Base-by-base conservation (phyloP, 495 filamentous ascomycete genomes). In the Talaromyces proteolyticus region DNA sequence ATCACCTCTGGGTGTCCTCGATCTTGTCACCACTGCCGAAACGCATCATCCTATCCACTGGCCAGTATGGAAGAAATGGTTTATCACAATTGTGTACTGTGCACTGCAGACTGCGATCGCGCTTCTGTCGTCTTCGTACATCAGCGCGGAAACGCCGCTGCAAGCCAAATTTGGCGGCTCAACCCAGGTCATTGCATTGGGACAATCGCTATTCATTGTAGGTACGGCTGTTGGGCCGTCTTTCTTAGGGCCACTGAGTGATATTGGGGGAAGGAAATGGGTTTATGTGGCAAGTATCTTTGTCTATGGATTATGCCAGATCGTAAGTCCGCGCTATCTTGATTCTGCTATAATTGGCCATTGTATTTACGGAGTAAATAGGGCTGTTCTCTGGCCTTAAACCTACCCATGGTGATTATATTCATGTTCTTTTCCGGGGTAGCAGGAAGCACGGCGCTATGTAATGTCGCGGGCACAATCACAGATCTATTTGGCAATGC, bases 231-330 rank as follows among this genome's bases (percentile, higher is more conserved):
- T 61, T 17, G 60, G 60, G 1, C 60, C 60, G 6, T 53, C 52
- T 3, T 63, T 63, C 40, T 38, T 63, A 24, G 60, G 60, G 0
- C 60, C 60, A 22, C 37, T 63, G 48, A 64, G 61, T 44, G 66
- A 69, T 40, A 57, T 69, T 37, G 64, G 66, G 21, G 66, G 66
- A 16, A 58, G 66, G 3, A 69, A 69, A 55, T 69, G 66, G 66
- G 53, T 66, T 22, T 69, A 69, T 41, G 66, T 67, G 18, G 60
- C 42, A 10, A 60, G 57, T 17, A 64, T 66, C 20, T 50, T 55
- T 3, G 18, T 50, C 12, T 69, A 65, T 54, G 66, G 62, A 19
- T 47, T 66, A 34, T 47, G 65, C 43, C 66, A 67, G 21, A 59
- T 69, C 40, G 57, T 62, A 41, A 17, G 50, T 53, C n/a, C n/a